phyloP scores from a whole-genome alignment of 768 basidiomycete species.

The Rhodotorula taiwanensis region DNA sequence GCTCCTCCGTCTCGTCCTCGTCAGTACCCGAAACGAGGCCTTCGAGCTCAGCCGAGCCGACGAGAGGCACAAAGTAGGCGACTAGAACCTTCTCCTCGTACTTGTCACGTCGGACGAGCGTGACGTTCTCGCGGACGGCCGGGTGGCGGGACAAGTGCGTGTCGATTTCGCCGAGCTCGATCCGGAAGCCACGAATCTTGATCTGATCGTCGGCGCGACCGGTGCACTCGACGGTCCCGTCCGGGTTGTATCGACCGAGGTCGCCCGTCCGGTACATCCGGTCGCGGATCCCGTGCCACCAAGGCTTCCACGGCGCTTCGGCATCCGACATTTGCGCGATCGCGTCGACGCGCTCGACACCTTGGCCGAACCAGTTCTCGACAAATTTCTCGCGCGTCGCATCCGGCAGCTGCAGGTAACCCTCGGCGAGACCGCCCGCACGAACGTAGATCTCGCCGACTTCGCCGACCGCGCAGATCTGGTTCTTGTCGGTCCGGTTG shows the following conservation, averaged over 20 bases:
- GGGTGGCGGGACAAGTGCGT: constrained; percentile 90
- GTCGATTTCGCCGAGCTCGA: constrained; percentile 96
- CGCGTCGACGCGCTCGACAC: constrained; percentile 59
- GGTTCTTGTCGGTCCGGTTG: constrained; percentile 73
- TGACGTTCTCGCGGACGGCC: constrained; percentile 93
- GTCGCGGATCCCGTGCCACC: constrained; percentile 94
- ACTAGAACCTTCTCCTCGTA: constrained; percentile 98
- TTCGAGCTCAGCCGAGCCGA: constrained; percentile 56
- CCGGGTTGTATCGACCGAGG: constrained; percentile 84
- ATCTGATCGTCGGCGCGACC: constrained; percentile 98
- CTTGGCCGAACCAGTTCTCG: constrained; percentile 74
- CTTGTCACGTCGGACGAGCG: constrained; percentile 90
- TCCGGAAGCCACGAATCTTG: constrained; percentile 98
- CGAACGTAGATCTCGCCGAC: constrained; percentile 98
- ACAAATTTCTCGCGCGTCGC: constrained; percentile 90
- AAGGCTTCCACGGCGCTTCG: constrained; percentile 56
- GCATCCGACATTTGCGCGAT: constrained; percentile 55
- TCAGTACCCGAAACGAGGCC: constrained; percentile 54
- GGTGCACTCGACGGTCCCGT: constrained; percentile 90
- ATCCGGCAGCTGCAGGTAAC: constrained; percentile 69
- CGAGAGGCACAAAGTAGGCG: constrained; percentile 89
- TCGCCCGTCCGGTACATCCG: constrained; percentile 97
- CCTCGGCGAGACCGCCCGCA: constrained; percentile 89
- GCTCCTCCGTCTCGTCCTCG: constrained; percentile 48
- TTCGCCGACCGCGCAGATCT: constrained; percentile 89